A percentile compares a stretch with the other conserved stretches of the same genome.
Evolutionary conservation across 2,329 filamentous ascomycete genomes (phyloP).

Genomic region (Lasiodiplodia sp.): DNA sequence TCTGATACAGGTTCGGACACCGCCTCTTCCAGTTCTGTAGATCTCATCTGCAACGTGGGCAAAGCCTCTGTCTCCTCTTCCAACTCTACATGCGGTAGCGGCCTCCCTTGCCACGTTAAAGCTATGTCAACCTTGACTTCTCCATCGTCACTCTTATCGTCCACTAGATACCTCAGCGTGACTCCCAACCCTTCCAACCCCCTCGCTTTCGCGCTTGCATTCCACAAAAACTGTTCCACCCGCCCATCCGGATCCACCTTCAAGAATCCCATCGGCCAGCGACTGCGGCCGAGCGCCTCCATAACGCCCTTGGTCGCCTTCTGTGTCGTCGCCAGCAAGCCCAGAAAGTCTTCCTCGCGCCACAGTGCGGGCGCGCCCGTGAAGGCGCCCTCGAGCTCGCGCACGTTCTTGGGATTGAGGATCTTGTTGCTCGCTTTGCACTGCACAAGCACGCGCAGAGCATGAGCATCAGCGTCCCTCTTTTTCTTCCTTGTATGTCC

Average conservation of each 20-base stretch:
- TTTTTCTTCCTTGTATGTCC: neutral
- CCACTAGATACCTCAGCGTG: conserved; percentile 41
- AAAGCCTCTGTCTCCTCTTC: neutral
- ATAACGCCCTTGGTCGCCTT: conserved; percentile 80
- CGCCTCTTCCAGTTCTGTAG: neutral
- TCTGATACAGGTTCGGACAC: neutral
- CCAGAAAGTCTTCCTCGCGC: conserved; percentile 69
- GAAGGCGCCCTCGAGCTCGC: conserved; percentile 84
- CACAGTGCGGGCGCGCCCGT: conserved; percentile 76
- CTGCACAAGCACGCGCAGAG: conserved; percentile 62
- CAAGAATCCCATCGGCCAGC: conserved; percentile 75
- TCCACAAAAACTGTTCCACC: conserved; percentile 77
- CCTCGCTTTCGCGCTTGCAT: conserved; percentile 66
- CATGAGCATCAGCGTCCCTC: conserved; percentile 35
- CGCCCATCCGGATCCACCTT: conserved; percentile 65
- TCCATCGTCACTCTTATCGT: conserved; percentile 29
- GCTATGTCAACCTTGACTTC: conserved; percentile 40
- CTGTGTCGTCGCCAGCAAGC: conserved; percentile 72
- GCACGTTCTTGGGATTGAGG: conserved; percentile 65
- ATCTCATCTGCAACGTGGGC: neutral
- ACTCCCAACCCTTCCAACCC: conserved; percentile 65
- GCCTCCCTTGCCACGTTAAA: conserved; percentile 47
- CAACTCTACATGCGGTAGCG: conserved; percentile 26
- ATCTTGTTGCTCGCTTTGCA: conserved; percentile 69
- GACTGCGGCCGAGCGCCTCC: conserved; percentile 71